These are phyloP conservation scores for Persicaria tinctoria DNA, from an alignment of 148 eudicot species.

Conservation along the genomic window DNA sequence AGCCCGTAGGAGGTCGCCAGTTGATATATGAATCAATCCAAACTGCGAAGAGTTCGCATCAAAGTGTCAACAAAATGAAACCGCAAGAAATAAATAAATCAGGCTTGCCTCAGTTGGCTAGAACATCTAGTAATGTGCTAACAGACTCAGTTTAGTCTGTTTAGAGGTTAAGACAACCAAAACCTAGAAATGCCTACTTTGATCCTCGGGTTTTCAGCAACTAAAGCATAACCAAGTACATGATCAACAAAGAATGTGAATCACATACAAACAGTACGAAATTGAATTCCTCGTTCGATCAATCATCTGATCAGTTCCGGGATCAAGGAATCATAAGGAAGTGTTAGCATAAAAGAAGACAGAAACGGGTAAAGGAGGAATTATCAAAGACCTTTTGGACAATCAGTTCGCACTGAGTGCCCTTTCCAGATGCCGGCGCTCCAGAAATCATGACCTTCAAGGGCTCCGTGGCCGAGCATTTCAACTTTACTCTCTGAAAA, in stretches of 20 bases:
- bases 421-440: constrained; percentile 99
- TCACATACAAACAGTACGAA: background rate
- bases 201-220: background rate
- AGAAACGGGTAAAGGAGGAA: background rate
- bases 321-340: too few species aligned
- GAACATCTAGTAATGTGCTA: background rate
- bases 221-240: background rate
- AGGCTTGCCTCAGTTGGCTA: background rate
- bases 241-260: background rate
- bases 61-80: background rate
- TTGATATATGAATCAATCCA: constrained; percentile 91
- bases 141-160: background rate
- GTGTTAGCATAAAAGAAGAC: too few species aligned
- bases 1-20: constrained; percentile 88
- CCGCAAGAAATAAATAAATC: background rate
- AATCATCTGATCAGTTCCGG: background rate
- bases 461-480: constrained; percentile 53
- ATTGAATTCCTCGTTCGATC: background rate
- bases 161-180: background rate
- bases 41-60: constrained; percentile 32
- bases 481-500: constrained; percentile 31
- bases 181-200: background rate
- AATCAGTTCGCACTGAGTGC: constrained; percentile 91
- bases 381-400: constrained; percentile 51
- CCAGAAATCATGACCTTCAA: constrained; percentile 93